Base-by-base conservation (phyloP, 1,284 basidiomycete species). In the Ustilago sp. region DNA sequence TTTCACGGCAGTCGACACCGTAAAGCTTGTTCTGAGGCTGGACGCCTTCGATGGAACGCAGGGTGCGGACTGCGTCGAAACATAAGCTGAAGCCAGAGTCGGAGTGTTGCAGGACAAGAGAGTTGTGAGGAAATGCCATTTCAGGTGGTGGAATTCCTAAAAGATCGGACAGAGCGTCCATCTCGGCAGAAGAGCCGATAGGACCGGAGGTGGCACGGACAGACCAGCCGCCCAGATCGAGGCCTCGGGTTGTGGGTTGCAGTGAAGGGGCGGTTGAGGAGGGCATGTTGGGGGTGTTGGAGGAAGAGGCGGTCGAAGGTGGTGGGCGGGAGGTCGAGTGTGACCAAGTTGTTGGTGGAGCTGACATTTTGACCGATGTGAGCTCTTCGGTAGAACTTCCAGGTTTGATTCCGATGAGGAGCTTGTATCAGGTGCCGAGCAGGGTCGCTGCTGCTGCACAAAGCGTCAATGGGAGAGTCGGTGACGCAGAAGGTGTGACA, bases 121-220 rank as follows among this genome's bases (percentile, higher is more conserved):
- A 87, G 86, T 98, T 99, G 85, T 90, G 91, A 5, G 95, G 95
- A 83, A 98, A 99, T 0, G 93, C 95, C 94, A 99, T 99, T 86
- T 99, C 96, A 2, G 97, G 97, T 0, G 96, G 87, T 0, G 95
- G 93, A 35, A 99, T 89, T 4, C 89, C 89, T 80, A 97, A 91
- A 58, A 89, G 89, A 74, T 93, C 91, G 39, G 89, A 87, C 1
- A 93, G 88, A 83, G 85, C 83, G 58, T 89, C 89, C 51, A 89
- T 87, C 77, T 89, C 88, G 34, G 71, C 73, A 8, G 81, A 79
- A 19, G 79, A 81, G 15, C 80, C 84, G 35, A 86, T 86, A 39
- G 81, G 79, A 3, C 84, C 83, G 31, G 63, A 59, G 15, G 74
- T 70, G 4, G 79, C 77, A 11, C 68, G 70, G 39, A 86, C 74